A percentile compares a stretch with the other conserved stretches of the same genome.
Conservation (phyloP, 164 flowering plant species). For the Magnolia changhungtana region DNA sequence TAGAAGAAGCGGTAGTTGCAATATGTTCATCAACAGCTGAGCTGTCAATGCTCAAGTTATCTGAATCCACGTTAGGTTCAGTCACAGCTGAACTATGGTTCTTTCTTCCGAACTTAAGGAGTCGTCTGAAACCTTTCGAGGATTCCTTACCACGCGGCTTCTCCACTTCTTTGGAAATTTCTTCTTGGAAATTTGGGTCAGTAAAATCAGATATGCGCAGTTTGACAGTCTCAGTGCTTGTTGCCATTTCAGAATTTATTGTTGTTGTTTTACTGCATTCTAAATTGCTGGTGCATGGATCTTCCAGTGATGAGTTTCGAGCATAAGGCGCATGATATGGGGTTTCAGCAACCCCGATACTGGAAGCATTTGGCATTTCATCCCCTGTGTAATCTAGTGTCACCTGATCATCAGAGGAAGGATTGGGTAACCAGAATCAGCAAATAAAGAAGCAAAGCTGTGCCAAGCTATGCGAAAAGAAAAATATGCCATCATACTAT, state of each 20-base stretch:
- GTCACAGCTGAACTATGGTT: slow-evolving; percentile 39
- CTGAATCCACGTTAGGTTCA: slow-evolving; percentile 47
- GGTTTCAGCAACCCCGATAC: slow-evolving; percentile 23
- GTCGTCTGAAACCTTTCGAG: slow-evolving; percentile 72
- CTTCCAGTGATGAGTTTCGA: slow-evolving; percentile 72
- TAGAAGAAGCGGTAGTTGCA: slow-evolving; percentile 25
- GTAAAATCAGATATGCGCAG: slow-evolving; percentile 38
- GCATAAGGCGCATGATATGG: slow-evolving; percentile 68
- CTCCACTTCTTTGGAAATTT: slow-evolving; percentile 42
- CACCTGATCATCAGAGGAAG: slow-evolving; percentile 15
- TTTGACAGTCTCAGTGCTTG: slow-evolving; percentile 31
- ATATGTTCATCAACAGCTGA: slow-evolving; percentile 39
- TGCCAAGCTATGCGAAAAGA: background rate
- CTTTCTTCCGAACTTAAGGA: slow-evolving; percentile 85
- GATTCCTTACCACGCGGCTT: slow-evolving; percentile 64
- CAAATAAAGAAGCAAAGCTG: background rate
- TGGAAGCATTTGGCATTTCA: slow-evolving; percentile 26
- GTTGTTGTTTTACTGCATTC: slow-evolving; percentile 55
- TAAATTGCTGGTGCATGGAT: slow-evolving; percentile 51
- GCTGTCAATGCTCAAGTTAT: slow-evolving; percentile 38
- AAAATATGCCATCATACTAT: background rate
- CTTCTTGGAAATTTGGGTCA: slow-evolving; percentile 30
- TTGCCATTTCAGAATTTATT: slow-evolving; percentile 27
- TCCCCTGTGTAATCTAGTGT: slow-evolving; percentile 11
- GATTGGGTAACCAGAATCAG: background rate